A percentile compares a stretch with the other conserved stretches of the same genome.
Conservation (phyloP, 805 yeast species). For the Saturnispora dispora region DNA sequence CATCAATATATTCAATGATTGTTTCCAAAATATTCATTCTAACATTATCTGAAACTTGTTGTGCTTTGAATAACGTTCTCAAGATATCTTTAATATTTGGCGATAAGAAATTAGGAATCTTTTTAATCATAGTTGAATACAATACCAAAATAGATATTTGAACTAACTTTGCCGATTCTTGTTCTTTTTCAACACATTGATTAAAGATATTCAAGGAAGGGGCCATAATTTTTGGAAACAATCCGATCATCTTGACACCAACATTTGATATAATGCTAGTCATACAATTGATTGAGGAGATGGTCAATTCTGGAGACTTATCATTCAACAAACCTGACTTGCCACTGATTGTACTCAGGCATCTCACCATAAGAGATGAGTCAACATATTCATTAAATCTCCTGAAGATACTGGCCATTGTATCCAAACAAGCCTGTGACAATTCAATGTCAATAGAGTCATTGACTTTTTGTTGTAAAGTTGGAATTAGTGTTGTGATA, state of each 20-base stretch:
- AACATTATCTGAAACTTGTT: slow-evolving; percentile 47
- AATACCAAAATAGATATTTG: slow-evolving; percentile 67
- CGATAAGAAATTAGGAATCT: slow-evolving; percentile 77
- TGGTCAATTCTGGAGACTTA: slow-evolving; percentile 46
- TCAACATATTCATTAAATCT: slow-evolving; percentile 51
- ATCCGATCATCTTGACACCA: slow-evolving; percentile 82
- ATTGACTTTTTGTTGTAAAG: slow-evolving; percentile 34
- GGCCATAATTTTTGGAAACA: slow-evolving; percentile 76
- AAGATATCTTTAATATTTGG: slow-evolving; percentile 60
- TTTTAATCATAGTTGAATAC: slow-evolving; percentile 64
- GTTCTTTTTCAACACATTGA: slow-evolving; percentile 24
- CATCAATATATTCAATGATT: slow-evolving; percentile 58
- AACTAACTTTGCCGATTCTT: slow-evolving; percentile 32
- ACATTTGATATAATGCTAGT: slow-evolving; percentile 60
- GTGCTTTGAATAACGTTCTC: slow-evolving; percentile 46
- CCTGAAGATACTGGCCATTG: slow-evolving; percentile 51
- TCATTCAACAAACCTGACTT: slow-evolving; percentile 44
- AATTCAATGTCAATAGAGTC: slow-evolving; percentile 37
- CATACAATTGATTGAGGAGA: slow-evolving; percentile 67
- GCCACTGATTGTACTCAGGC: slow-evolving; percentile 42
- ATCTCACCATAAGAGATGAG: slow-evolving; percentile 36
- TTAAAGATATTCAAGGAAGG: slow-evolving; percentile 58
- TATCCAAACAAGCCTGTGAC: slow-evolving; percentile 61
- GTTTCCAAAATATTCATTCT: slow-evolving; percentile 55
- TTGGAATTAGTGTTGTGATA: slow-evolving; percentile 42